phyloP scores from a whole-genome alignment of 2,329 filamentous ascomycete species.

The Nemania sp. region DNA sequence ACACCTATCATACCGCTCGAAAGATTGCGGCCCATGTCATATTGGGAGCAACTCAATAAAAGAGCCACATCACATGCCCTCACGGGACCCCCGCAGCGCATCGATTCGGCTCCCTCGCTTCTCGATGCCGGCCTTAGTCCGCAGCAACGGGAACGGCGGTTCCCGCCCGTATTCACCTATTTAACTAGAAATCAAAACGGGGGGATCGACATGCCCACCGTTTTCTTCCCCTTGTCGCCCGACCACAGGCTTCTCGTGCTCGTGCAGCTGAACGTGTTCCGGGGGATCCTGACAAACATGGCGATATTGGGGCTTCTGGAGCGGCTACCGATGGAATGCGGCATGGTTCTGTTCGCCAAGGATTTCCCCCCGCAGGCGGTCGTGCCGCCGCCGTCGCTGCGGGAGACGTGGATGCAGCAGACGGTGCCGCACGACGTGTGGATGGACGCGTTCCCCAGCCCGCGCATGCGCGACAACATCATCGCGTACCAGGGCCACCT shows the following conservation, averaged over 20 bases:
- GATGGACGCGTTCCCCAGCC: conserved; percentile 36
- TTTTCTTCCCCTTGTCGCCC: conserved; percentile 31
- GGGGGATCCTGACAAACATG: conserved; percentile 32
- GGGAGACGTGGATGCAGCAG: conserved; percentile 35
- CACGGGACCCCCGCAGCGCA: not conserved
- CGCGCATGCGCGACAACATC: conserved; percentile 38
- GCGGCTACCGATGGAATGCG: conserved; percentile 33
- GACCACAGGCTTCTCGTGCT: conserved; percentile 33
- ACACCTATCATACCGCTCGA: conserved; percentile 12
- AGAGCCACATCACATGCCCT: conserved; percentile 10
- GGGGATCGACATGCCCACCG: conserved; percentile 9
- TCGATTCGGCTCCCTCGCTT: conserved; percentile 6
- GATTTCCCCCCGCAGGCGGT: conserved; percentile 25
- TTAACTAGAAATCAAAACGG: conserved; percentile 8
- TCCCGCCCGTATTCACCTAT: conserved; percentile 31
- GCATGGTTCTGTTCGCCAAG: conserved; percentile 27
- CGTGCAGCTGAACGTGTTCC: conserved; percentile 33
- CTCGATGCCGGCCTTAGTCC: conserved; percentile 1
- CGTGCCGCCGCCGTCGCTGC: conserved; percentile 29
- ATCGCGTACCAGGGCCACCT: conserved; percentile 26
- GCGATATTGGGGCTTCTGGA: conserved; percentile 28
- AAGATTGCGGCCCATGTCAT: conserved; percentile 27
- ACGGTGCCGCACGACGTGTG: conserved; percentile 34
- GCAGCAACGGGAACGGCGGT: conserved; percentile 6
- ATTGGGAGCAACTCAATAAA: conserved; percentile 31